Base-by-base conservation (phyloP, 164 flowering plant species). In the Platanus orientalis region DNA sequence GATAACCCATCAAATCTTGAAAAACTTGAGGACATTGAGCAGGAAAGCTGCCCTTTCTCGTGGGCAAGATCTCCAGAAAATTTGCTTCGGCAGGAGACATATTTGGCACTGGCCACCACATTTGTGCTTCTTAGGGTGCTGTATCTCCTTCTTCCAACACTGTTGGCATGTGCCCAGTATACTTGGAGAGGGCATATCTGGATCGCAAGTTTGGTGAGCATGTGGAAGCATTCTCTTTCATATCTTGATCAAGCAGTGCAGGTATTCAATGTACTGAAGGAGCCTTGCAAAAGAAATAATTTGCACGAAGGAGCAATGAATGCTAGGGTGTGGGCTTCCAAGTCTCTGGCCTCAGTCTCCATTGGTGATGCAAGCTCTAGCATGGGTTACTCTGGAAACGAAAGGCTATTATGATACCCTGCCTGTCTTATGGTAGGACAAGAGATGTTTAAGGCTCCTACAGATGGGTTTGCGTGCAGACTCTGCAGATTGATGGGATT, bases 1-100 rank as follows among this genome's bases (percentile, higher is more conserved):
- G 73, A 70, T 61, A 51, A 57, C 42, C 65, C 59, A 49, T 72
- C 80, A 62, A 66, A 78, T 66, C 76, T 69, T 26, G 83, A 69
- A 34, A 78, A 80, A 53, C 81, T 74, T 20, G 66, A 71, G 50
- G 75, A 44, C 28, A 60, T 14, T 7, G 84, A 81, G 62, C 73
- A 39, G 52, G 96, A 88, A 82, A 78, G 63, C 67, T 87, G 97
- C 75, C 97, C 97, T 57, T 87, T 88, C 71, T 76, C 88, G 42
- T 89, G 96, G 94, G 94, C 96, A 36, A 86, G 92, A 72, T 93
- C 92, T 63, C 97, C 98, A 0, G 97, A 84, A 75, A 86, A 88
- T 65, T 52, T 86, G 70, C 78, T 93, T 45, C 78, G 74, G 65
- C 90, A 90, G 61, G 97, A 89, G 69, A 85, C 92, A 6, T 94